Percentiles rank a stretch among this genome's conserved stretches.
phyloP scores from a whole-genome alignment of 257 asterid genomes.

The Solanum pinnatisectum region DNA sequence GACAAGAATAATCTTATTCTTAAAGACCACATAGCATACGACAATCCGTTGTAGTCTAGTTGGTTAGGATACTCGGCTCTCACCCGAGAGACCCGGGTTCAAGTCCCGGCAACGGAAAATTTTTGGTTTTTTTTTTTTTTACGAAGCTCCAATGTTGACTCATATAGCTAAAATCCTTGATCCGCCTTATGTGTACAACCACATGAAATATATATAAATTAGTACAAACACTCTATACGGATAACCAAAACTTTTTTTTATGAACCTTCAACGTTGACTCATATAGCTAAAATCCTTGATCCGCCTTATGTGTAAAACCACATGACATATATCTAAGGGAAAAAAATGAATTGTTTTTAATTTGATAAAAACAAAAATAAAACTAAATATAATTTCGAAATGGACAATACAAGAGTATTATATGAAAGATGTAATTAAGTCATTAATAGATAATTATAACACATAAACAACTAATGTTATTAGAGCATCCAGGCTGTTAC shows the following conservation, averaged over 20 bases:
- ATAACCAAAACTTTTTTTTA: too few species aligned
- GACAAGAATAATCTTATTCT: too few species aligned
- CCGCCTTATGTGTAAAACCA: neutral
- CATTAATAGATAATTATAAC: neutral
- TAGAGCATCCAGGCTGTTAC: neutral
- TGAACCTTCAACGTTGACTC: neutral
- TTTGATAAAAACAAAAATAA: neutral
- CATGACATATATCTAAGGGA: neutral
- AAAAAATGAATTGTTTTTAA: neutral
- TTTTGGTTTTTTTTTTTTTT: neutral
- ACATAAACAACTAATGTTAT: neutral
- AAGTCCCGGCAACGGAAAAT: conserved; percentile 60
- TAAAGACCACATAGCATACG: neutral
- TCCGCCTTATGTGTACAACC: too few species aligned
- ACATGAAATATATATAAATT: too few species aligned
- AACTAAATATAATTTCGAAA: neutral
- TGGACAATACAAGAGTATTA: neutral
- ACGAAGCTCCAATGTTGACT: neutral
- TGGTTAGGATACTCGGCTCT: conserved; percentile 99
- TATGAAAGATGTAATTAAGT: neutral
- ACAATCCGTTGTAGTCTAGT: conserved; percentile 85
- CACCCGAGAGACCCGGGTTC: conserved; percentile 98
- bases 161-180: neutral
- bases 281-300: neutral
- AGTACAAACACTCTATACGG: too few species aligned